Conservation (phyloP, 2,329 filamentous ascomycete species). For the Xylaria sp. region DNA sequence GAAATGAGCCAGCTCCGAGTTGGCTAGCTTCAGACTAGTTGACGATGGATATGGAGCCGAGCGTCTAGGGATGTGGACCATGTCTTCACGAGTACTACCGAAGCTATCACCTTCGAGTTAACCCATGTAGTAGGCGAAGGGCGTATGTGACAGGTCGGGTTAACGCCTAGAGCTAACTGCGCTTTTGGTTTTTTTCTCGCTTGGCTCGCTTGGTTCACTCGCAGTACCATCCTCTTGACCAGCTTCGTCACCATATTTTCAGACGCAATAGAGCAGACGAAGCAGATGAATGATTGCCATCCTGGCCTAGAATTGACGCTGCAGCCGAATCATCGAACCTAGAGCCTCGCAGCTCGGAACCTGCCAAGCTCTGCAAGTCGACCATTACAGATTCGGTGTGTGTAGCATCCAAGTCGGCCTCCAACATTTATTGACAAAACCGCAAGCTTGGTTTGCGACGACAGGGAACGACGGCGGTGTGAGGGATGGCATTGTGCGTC, state of each 20-base stretch:
- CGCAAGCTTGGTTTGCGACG: not conserved
- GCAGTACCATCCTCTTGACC: not conserved
- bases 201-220: not conserved
- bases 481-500: not conserved
- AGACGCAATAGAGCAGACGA: not conserved
- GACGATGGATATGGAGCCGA: not conserved
- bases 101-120: not conserved
- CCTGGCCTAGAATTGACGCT: too few species aligned
- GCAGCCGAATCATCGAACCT: not conserved
- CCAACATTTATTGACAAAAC: not conserved
- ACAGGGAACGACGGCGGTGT: not conserved
- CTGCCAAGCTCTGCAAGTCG: slow-evolving; percentile 12
- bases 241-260: not conserved
- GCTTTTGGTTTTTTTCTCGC: not conserved
- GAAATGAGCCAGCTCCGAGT: not conserved
- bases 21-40: not conserved
- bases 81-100: not conserved
- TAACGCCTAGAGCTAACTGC: not conserved
- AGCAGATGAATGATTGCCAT: not conserved
- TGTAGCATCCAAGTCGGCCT: not conserved
- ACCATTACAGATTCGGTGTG: not conserved
- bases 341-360: not conserved
- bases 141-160: not conserved
- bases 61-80: not conserved
- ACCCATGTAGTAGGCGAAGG: not conserved